Base-by-base conservation (phyloP, 2,329 filamentous ascomycete species). In the Sarocladiaceae sp. region DNA sequence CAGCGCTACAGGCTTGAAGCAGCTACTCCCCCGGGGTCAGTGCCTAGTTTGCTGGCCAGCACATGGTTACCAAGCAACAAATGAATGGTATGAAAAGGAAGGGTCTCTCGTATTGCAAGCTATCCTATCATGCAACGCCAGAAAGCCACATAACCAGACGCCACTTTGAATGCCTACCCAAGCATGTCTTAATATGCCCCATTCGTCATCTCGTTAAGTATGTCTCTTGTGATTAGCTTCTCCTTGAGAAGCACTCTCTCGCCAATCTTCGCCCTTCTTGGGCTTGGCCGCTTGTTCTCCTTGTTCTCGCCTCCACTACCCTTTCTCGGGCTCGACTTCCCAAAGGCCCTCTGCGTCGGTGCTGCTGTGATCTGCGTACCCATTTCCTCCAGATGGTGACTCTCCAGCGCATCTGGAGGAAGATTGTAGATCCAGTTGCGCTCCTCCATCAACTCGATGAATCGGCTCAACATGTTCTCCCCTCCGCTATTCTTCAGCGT, bases 361-460 rank as follows among this genome's bases (percentile, higher is more conserved):
- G 52, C 51, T 7, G 61, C 60, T 43, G 61, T 70, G n/a, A 65
- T 56, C 52, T 78, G 75, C 32, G 74, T 78, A 6, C 58, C 59
- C 18, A 66, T 59, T 16, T 81, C 76, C 37, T 82, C 81, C 51
- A 88, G 90, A 32, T 68, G 59, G 64, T 95, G 88, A 23, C 68
- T 74, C 9, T 82, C 78, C 6, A 85, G 60, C 34, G 84, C 85
- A 10, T 77, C 71, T 2, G 60, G 58, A 0, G 78, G 79, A 42
- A 97, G 59, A 52, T 95, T 77, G 52, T 88, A 82, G 13, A 89
- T 72, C 90, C 93, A 97, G n/a, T 76, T 69, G 43, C 78, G 80
- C 45, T 74, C 68, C 51, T 90, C 84, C 70, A 96, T 91, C 32
- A 97, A 65, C 3, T 68, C 65, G 6, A 97, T 75, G 56, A 97